Base-by-base conservation (phyloP, 2,329 filamentous ascomycete genomes). In the Diaporthe citri region DNA sequence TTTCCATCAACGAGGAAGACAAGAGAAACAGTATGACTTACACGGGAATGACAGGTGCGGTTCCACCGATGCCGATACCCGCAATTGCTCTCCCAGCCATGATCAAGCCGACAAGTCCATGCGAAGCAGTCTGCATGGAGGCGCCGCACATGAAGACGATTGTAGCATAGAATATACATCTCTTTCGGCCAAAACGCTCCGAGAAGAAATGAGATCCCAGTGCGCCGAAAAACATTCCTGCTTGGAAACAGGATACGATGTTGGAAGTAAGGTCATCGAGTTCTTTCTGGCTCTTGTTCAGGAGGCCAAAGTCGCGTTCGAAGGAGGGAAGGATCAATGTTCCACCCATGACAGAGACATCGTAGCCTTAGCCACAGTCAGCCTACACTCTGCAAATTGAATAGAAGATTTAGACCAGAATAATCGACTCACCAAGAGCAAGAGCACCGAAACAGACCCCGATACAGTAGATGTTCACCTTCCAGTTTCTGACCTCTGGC, bases 121-220 rank as follows among this genome's bases (percentile, higher is more conserved):
- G 72, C 2, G 57, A 64, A 39, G 72, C 66, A 31, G 71, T 70
- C 36, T 76, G 74, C 57, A 76, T 57, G 15, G 56, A 34, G 10
- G 74, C 74, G 6, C 74, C 74, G n/a, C 70, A 34, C 28, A 72
- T 66, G 57, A 74, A 76, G 17, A 67, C 22, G 17, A 72, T 73
- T 20, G 71, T 70, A 28, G 74, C 71, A 28, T 74, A 74, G 25
- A 48, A 67, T 17, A 76, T 66, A 52, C 71, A 73, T 15, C 59
- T 59, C 31, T 56, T 89, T 83, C 13, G 89, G 91, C 85, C 91
- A 85, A 86, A 92, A 84, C 70, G 84, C 84, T 0, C 86, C 82
- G 70, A 88, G 86, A 69, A 43, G 25, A 60, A 57, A 15, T 75
- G 72, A 2, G 72, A 67, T 1, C 64, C 25, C 10, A 75, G 43